These are phyloP conservation scores for Daldinia concentrica DNA, from an alignment of 495 filamentous ascomycete genomes.

Conservation along the genomic window DNA sequence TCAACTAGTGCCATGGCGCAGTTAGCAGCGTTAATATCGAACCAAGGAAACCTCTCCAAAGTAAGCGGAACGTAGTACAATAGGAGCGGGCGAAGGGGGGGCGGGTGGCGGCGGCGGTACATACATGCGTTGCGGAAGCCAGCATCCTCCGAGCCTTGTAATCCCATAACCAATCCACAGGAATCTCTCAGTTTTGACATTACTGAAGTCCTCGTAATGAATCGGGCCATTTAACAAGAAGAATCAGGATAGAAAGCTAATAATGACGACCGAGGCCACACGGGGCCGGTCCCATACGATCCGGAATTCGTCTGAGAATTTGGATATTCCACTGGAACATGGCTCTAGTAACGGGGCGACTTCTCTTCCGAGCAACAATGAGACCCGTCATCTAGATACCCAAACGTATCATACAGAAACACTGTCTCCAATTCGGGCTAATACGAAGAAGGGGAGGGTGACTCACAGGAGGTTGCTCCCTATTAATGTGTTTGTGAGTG, in stretches of 20 bases:
- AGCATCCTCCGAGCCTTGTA: neutral
- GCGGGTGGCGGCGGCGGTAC: neutral
- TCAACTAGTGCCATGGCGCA: no score
- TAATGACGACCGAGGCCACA: neutral
- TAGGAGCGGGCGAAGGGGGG: neutral
- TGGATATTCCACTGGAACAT: neutral
- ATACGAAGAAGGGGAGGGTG: constrained; percentile 20
- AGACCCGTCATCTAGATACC: neutral
- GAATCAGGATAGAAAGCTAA: neutral
- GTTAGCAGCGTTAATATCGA: neutral
- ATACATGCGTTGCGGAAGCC: neutral
- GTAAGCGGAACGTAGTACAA: neutral
- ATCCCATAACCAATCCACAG: neutral
- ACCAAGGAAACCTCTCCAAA: neutral
- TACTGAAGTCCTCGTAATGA: neutral
- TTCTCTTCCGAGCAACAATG: neutral
- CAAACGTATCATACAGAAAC: neutral
- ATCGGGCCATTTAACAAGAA: neutral
- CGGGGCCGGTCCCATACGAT: neutral
- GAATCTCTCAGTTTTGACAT: neutral
- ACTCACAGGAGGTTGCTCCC: constrained; percentile 48
- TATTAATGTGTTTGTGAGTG: constrained; percentile 57
- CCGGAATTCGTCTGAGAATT: neutral
- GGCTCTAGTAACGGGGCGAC: neutral
- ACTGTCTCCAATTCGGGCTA: constrained; percentile 8